Conservation (phyloP, 129 eudicot genomes). For the Helianthus annuus region DNA sequence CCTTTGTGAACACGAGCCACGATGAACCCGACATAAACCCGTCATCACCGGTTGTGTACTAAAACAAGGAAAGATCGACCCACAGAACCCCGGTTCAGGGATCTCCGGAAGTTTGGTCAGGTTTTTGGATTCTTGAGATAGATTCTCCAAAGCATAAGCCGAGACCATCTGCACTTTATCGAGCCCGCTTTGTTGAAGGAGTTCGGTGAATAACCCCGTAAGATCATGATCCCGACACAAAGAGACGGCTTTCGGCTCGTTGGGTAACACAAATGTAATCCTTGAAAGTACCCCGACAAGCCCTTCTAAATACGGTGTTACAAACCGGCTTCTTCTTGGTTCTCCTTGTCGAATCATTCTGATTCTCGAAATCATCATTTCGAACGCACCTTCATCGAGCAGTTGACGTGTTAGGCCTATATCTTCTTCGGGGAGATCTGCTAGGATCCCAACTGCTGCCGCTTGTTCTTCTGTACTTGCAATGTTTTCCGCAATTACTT, state of each 20-base stretch:
- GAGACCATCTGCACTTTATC: conserved; percentile 87
- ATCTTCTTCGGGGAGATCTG: conserved; percentile 80
- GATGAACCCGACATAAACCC: conserved; percentile 73
- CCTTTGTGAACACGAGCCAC: conserved; percentile 55
- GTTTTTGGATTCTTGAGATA: conserved; percentile 63
- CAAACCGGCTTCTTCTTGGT: conserved; percentile 67
- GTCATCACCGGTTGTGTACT: conserved; percentile 60
- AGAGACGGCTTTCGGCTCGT: conserved; percentile 56
- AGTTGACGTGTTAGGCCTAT: conserved; percentile 64
- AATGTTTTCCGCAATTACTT: conserved; percentile 55
- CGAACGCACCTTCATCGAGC: conserved; percentile 71
- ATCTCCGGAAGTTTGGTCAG: conserved; percentile 60
- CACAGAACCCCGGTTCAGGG: conserved; percentile 57
- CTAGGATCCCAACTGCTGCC: conserved; percentile 73
- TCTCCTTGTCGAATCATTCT: conserved; percentile 69
- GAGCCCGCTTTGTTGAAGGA: conserved; percentile 56
- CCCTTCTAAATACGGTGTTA: conserved; percentile 85
- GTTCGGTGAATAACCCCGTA: conserved; percentile 51
- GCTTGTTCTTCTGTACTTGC: conserved; percentile 82
- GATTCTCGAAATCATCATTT: conserved; percentile 52
- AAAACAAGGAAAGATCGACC: conserved; percentile 56
- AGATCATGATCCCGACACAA: conserved; percentile 70
- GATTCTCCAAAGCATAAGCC: conserved; percentile 72
- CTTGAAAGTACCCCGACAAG: conserved; percentile 82
- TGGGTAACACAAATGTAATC: conserved; percentile 63